These are phyloP conservation scores for Ophiostoma quercus DNA, from an alignment of 2,329 filamentous ascomycete species.

Conservation along the genomic window DNA sequence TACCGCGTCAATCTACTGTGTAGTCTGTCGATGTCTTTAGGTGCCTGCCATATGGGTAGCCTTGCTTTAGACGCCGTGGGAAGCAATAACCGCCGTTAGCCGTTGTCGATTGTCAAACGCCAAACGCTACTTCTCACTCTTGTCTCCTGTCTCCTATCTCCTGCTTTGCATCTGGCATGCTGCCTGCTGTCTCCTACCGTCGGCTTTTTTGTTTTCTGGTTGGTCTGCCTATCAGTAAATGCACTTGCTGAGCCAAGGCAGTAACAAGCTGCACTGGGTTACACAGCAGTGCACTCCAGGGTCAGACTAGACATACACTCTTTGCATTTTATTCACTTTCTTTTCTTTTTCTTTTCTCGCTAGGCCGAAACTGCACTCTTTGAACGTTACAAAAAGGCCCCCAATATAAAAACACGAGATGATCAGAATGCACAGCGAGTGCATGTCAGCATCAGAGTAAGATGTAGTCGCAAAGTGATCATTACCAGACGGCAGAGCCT, in stretches of 20 bases:
- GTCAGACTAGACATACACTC: too few species aligned
- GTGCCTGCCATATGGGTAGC: too few species aligned
- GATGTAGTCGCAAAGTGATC: not conserved
- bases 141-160: not conserved
- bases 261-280: not conserved
- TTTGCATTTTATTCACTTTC: too few species aligned
- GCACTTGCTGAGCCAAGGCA: not conserved
- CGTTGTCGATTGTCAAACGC: not conserved
- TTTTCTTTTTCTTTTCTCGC: too few species aligned
- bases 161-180: not conserved
- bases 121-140: not conserved
- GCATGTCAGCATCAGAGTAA: not conserved
- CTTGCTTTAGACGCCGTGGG: too few species aligned
- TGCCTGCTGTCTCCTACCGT: not conserved
- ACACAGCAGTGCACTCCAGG: not conserved
- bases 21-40: too few species aligned
- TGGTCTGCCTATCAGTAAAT: not conserved
- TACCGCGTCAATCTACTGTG: too few species aligned
- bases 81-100: not conserved
- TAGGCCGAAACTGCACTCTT: too few species aligned
- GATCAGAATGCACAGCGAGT: too few species aligned
- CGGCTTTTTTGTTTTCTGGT: too few species aligned
- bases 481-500: not conserved
- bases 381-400: too few species aligned
- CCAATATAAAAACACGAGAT: too few species aligned